Evolutionary conservation across 108 stramenopile species (phyloP), one percentile per base, ranked within the genome.

Genomic region (Cyclotella sp.): DNA sequence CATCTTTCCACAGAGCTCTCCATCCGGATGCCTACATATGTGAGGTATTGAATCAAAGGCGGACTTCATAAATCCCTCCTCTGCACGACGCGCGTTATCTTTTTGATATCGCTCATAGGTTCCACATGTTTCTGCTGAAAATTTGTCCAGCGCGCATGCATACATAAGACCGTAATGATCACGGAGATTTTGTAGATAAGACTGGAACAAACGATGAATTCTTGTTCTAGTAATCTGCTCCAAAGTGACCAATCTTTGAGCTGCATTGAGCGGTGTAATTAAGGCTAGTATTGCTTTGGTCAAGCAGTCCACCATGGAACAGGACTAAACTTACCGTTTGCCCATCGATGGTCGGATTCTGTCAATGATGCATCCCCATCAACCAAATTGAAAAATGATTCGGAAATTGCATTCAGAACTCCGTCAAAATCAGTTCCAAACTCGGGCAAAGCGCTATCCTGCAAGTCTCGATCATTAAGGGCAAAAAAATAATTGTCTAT

Each of bases 41-140:
- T 30, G 39, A 34, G 94, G 91, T 34, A 95, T 78, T 22, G 91
- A 88, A 49, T 79, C 72, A 68, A 70, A 63, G 27, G 91, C 90
- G 13, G 86, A 85, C 43, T 76, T 76, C 28, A 51, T 63, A 65
- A 95, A 95, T 40, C 71, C 85, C 59, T 89, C 78, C 12, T 86
- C 87, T 61, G 87, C 73, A 19, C 81, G 49, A 61, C 71, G 63
- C 22, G 87, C 90, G n/a, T 64, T 81, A 3, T 63, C 54, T 39
- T 53, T 78, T 68, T 73, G 79, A 43, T 64, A 24, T 41, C 21
- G 43, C 28, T 85, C 79, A 7, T 70, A 46, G 27, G 40, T 63
- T 43, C 45, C 72, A 1, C n/a, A 45, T 10, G 22, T 73, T 21
- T 21, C 67, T 52, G 44, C 81, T 68, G 75, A 84, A 81, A 53